phyloP scores from a whole-genome alignment of 1,139 yeast species.

The Geotrichum citri-aurantii region DNA sequence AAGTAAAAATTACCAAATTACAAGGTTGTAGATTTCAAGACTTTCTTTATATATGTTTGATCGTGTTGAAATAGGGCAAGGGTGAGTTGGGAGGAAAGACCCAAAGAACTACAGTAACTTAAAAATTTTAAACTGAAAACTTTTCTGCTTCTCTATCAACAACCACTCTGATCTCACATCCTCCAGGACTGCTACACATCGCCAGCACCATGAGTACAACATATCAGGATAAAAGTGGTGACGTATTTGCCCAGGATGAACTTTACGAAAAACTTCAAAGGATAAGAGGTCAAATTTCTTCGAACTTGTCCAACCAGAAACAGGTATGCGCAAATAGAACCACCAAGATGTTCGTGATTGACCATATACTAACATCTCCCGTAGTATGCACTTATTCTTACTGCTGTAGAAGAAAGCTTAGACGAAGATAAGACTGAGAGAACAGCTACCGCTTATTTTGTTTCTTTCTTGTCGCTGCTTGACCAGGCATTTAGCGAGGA shows the following conservation, averaged over 20 bases:
- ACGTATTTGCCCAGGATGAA: conserved; percentile 20
- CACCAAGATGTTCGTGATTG: conserved; percentile 29
- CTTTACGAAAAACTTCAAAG: conserved; percentile 64
- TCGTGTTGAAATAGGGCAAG: conserved; percentile 1
- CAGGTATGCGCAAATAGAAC: conserved; percentile 37
- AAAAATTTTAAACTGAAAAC: not conserved
- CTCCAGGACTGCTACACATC: not conserved
- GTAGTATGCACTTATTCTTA: conserved; percentile 46
- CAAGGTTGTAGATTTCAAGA: no score
- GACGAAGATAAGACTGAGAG: conserved; percentile 59
- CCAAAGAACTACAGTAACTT: not conserved
- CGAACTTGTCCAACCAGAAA: conserved; percentile 80
- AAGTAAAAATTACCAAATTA: no score
- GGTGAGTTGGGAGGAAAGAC: conserved; percentile 12
- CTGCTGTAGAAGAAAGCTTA: conserved; percentile 87
- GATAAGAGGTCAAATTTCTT: conserved; percentile 62
- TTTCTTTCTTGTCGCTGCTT: conserved; percentile 72
- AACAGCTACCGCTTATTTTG: conserved; percentile 65
- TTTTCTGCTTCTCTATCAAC: not conserved
- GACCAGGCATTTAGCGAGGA: conserved; percentile 61
- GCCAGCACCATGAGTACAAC: conserved; percentile 8
- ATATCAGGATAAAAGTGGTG: conserved; percentile 13
- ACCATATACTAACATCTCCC: conserved; percentile 32
- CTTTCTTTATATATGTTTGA: not conserved
- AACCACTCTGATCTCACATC: not conserved